These are phyloP conservation scores for Anthracocystis setariae DNA, from an alignment of 1,284 basidiomycete species.

Conservation along the genomic window DNA sequence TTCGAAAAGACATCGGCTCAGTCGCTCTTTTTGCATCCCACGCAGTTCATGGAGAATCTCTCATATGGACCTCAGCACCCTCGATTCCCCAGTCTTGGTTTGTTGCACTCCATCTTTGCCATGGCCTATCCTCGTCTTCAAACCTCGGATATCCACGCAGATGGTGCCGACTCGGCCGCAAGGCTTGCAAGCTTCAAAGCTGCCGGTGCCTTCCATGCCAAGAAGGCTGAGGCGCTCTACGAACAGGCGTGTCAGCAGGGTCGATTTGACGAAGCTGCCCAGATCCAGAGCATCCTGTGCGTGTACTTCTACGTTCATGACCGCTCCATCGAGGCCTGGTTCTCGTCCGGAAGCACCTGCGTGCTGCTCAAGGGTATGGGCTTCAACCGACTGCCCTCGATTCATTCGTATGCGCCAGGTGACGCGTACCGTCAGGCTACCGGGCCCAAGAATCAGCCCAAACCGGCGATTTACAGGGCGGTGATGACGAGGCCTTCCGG, in stretches of 20 bases:
- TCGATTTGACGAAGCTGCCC: constrained; percentile 45
- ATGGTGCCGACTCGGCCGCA: constrained; percentile 28
- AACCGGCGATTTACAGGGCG: constrained; percentile 41
- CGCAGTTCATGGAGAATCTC: constrained; percentile 48
- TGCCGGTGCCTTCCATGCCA: constrained; percentile 49
- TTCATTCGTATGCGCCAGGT: constrained; percentile 13
- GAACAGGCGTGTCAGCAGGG: constrained; percentile 31
- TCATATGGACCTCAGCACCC: constrained; percentile 47
- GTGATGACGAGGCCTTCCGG: constrained; percentile 17
- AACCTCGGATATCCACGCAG: constrained; percentile 18
- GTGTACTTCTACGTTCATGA: constrained; percentile 53
- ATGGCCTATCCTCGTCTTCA: constrained; percentile 37
- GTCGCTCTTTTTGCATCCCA: constrained; percentile 48
- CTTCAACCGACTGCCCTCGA: constrained; percentile 46
- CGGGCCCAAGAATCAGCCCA: constrained; percentile 21
- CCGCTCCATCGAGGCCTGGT: constrained; percentile 56
- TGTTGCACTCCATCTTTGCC: constrained; percentile 58
- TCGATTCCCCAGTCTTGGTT: constrained; percentile 46
- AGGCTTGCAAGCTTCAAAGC: constrained; percentile 40
- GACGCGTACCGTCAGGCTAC: constrained; percentile 10
- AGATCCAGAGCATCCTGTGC: constrained; percentile 42
- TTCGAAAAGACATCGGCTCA: constrained; percentile 41
- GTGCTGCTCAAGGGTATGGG: constrained; percentile 49
- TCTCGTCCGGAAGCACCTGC: constrained; percentile 26
- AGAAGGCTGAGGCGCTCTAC: constrained; percentile 37